phyloP scores from a whole-genome alignment of 2,329 filamentous ascomycete genomes.

The Claviceps africana region DNA sequence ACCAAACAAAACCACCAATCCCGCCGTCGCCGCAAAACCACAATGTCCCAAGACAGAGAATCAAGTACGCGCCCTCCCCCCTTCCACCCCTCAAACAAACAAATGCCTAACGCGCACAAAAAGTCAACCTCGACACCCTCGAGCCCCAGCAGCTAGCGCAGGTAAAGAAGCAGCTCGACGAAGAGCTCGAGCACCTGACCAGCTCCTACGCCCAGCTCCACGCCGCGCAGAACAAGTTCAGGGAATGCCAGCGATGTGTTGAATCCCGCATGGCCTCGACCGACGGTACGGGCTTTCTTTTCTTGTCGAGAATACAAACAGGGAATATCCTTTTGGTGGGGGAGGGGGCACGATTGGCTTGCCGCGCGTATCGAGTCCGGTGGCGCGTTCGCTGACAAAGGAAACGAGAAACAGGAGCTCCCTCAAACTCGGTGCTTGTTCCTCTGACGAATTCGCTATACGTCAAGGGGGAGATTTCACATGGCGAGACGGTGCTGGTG shows the following conservation, averaged over 20 bases:
- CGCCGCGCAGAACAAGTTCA: slow-evolving; percentile 80
- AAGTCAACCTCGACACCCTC: slow-evolving; percentile 58
- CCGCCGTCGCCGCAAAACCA: too few relatives aligned
- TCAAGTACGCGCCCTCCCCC: too few relatives aligned
- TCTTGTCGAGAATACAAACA: too few relatives aligned
- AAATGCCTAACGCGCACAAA: background rate
- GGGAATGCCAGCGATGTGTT: slow-evolving; percentile 74
- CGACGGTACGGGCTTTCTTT: slow-evolving; percentile 14
- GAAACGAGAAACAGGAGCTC: too few relatives aligned
- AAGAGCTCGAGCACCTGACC: slow-evolving; percentile 89
- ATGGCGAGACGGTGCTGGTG: slow-evolving; percentile 66
- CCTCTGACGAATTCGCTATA: slow-evolving; percentile 91
- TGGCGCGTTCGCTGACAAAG: background rate
- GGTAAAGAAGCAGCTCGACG: slow-evolving; percentile 91
- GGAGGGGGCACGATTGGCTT: too few relatives aligned
- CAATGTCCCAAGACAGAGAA: too few relatives aligned
- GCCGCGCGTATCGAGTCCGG: background rate
- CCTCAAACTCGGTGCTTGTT: slow-evolving; percentile 57
- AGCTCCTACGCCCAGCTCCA: slow-evolving; percentile 81
- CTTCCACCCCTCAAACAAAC: background rate
- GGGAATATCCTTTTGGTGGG: too few relatives aligned
- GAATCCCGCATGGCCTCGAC: slow-evolving; percentile 25
- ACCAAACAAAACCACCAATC: too few relatives aligned
- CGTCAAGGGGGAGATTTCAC: slow-evolving; percentile 67
- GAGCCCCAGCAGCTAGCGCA: slow-evolving; percentile 73